A percentile compares a stretch with the other conserved stretches of the same genome.
Conservation (phyloP, 371 early-diverging fungal species). For the Mortierella sp. region DNA sequence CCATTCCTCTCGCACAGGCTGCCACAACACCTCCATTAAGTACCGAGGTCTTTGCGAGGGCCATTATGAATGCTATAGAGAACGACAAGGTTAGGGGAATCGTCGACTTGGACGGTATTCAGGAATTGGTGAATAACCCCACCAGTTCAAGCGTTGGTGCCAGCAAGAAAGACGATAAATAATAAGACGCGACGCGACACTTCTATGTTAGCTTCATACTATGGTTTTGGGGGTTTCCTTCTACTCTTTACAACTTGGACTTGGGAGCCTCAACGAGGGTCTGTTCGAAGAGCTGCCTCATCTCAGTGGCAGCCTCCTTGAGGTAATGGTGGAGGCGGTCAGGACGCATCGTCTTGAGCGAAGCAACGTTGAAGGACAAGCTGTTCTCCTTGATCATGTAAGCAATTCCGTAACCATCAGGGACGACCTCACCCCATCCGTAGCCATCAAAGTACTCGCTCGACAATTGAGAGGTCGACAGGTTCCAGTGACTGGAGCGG, state of each 20-base stretch:
- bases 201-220: no score
- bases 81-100: slow-evolving; percentile 57
- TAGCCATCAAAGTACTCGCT: slow-evolving; percentile 90
- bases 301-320: slow-evolving; percentile 79
- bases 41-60: slow-evolving; percentile 71
- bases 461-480: slow-evolving; percentile 92
- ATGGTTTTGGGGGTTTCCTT: no score
- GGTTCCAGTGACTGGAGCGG: slow-evolving; percentile 86
- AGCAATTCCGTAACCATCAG: slow-evolving; percentile 91
- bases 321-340: slow-evolving; percentile 73
- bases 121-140: slow-evolving; percentile 37
- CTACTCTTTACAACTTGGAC: slow-evolving; percentile 30
- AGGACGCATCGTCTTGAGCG: slow-evolving; percentile 72
- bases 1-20: slow-evolving; percentile 67
- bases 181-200: not conserved
- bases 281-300: slow-evolving; percentile 61
- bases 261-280: slow-evolving; percentile 45
- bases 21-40: slow-evolving; percentile 69
- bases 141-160: slow-evolving; percentile 30
- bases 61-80: slow-evolving; percentile 64
- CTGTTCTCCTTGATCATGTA: slow-evolving; percentile 90
- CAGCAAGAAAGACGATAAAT: slow-evolving; percentile 15
- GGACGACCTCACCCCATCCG: slow-evolving; percentile 97
- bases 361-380: slow-evolving; percentile 89
- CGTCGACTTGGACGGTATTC: slow-evolving; percentile 63